Percentiles rank a stretch among this genome's conserved stretches.
These are phyloP conservation scores for Magnolia sinica DNA, from an alignment of 164 flowering plant species.

Conservation along the genomic window DNA sequence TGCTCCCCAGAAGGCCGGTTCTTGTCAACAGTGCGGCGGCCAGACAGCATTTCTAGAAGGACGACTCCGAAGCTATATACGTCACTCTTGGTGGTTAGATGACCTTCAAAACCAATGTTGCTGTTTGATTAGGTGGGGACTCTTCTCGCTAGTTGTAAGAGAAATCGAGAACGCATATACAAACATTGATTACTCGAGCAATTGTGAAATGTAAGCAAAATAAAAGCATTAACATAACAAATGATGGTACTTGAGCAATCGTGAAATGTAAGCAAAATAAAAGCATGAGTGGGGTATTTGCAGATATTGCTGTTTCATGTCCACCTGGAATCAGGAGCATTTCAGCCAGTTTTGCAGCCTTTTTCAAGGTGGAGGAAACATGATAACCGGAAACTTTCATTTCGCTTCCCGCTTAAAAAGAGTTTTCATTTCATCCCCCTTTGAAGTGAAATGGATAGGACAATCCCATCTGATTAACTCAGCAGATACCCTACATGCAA, in stretches of 20 bases:
- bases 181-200: too few relatives aligned
- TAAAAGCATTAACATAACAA: neutral
- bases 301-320: neutral
- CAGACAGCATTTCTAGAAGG: constrained; percentile 77
- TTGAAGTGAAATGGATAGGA: neutral
- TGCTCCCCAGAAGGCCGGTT: constrained; percentile 85
- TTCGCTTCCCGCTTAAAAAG: too few relatives aligned
- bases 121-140: neutral
- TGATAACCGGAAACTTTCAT: too few relatives aligned
- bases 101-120: constrained; percentile 43
- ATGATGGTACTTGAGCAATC: neutral
- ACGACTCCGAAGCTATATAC: constrained; percentile 92
- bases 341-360: too few relatives aligned
- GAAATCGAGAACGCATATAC: neutral
- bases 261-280: neutral
- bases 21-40: constrained; percentile 70
- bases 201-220: too few relatives aligned
- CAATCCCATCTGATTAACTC: neutral
- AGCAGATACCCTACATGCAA: neutral
- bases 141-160: neutral
- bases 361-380: too few relatives aligned
- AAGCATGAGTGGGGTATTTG: neutral
- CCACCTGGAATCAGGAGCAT: too few relatives aligned
- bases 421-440: too few relatives aligned
- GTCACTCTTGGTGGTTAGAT: constrained; percentile 75